A percentile compares a stretch with the other conserved stretches of the same genome.
Evolutionary conservation across 1,139 yeast species (phyloP).

Genomic region (Fermentozyma sake): DNA sequence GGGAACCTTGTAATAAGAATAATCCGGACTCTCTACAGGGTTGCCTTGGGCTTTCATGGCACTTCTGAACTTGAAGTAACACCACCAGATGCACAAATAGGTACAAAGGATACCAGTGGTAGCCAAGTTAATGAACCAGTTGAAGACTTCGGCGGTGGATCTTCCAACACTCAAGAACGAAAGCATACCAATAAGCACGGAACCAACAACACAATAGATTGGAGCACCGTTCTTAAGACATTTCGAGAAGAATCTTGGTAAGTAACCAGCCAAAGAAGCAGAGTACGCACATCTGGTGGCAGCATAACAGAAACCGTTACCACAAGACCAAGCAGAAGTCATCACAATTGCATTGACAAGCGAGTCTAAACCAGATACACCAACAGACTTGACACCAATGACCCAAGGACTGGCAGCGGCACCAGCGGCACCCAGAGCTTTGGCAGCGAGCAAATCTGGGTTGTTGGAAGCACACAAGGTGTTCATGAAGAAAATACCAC

Average conservation of each 20-base stretch:
- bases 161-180: conserved; percentile 26
- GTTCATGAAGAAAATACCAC: conserved; percentile 37
- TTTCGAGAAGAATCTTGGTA: conserved; percentile 30
- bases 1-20: conserved; percentile 23
- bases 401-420: conserved; percentile 41
- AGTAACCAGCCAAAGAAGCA: conserved; percentile 34
- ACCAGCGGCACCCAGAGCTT: conserved; percentile 20
- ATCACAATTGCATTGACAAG: conserved; percentile 33
- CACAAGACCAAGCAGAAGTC: conserved; percentile 37
- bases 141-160: conserved; percentile 28
- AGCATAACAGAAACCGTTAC: conserved; percentile 32
- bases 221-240: conserved; percentile 35
- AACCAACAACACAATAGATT: conserved; percentile 25
- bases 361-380: conserved; percentile 32
- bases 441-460: conserved; percentile 23
- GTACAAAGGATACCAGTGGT: conserved; percentile 53
- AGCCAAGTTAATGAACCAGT: conserved; percentile 36
- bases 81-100: conserved; percentile 46
- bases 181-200: conserved; percentile 21
- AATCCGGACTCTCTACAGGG: conserved; percentile 18
- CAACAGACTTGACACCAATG: conserved; percentile 32
- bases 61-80: conserved; percentile 37
- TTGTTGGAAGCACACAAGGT: conserved; percentile 31
- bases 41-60: conserved; percentile 32
- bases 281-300: conserved; percentile 34